phyloP scores from a whole-genome alignment of 1,139 yeast genomes.

The Petasospora rhodanensis region DNA sequence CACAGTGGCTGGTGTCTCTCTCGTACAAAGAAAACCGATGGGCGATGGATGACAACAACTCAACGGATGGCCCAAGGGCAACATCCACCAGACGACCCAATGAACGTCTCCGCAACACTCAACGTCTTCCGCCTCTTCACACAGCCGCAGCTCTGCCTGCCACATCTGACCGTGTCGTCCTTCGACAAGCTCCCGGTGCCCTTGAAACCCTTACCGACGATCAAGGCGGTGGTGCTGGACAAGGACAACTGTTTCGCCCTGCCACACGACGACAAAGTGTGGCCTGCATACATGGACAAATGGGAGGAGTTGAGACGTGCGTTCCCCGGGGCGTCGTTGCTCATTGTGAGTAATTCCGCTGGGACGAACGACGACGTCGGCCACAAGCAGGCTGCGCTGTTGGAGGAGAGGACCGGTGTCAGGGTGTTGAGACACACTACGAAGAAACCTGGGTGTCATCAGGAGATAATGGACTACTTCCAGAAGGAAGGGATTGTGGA shows the following conservation, averaged over 20 bases:
- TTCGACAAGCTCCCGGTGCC: constrained; percentile 60
- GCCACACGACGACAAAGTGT: constrained; percentile 75
- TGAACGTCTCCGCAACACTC: constrained; percentile 68
- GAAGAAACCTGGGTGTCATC: constrained; percentile 87
- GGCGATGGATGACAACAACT: too few relatives aligned
- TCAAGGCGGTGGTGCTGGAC: constrained; percentile 82
- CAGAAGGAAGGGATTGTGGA: constrained; percentile 39
- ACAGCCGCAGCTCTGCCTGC: constrained; percentile 67
- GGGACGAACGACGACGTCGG: constrained; percentile 76
- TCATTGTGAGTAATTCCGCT: constrained; percentile 90
- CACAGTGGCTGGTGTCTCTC: too few relatives aligned
- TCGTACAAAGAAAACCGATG: too few relatives aligned
- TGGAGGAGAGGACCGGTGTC: constrained; percentile 70
- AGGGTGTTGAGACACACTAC: constrained; percentile 71
- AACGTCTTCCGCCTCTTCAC: constrained; percentile 57
- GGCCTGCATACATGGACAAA: constrained; percentile 57
- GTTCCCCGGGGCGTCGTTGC: constrained; percentile 62
- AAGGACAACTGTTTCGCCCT: constrained; percentile 94
- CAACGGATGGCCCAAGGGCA: too few relatives aligned
- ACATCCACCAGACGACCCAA: constrained; percentile 4
- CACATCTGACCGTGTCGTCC: constrained; percentile 57
- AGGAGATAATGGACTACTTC: constrained; percentile 64
- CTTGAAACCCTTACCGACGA: constrained; percentile 35
- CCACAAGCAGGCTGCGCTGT: constrained; percentile 54
- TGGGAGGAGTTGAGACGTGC: constrained; percentile 52